These are phyloP conservation scores for Sanghuangporus baumii DNA, from an alignment of 1,284 basidiomycete genomes.

Conservation along the genomic window DNA sequence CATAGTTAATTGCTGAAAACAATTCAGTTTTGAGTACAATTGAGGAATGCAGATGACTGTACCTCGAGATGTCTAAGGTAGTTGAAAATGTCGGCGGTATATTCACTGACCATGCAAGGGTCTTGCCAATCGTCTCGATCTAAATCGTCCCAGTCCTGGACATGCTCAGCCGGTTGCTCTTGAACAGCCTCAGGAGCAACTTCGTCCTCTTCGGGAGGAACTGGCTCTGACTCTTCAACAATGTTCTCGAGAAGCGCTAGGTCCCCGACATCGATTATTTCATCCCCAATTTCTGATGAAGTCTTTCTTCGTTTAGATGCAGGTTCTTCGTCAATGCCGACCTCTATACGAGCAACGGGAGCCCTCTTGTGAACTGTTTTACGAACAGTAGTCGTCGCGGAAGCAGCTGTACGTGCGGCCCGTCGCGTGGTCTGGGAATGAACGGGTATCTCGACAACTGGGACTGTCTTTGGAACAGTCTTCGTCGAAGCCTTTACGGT, in stretches of 20 bases:
- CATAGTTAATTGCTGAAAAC: slow-evolving; percentile 66
- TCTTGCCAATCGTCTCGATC: slow-evolving; percentile 94
- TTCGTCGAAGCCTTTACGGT: not conserved
- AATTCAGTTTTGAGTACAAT: not conserved
- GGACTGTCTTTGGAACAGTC: slow-evolving; percentile 1
- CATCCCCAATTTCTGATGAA: slow-evolving; percentile 61
- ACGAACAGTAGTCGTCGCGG: slow-evolving; percentile 23
- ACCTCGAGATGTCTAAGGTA: slow-evolving; percentile 83
- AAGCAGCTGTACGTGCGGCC: slow-evolving; percentile 23
- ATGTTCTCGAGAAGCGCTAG: slow-evolving; percentile 33
- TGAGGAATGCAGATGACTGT: slow-evolving; percentile 18
- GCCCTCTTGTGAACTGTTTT: slow-evolving; percentile 26
- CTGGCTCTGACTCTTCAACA: slow-evolving; percentile 29
- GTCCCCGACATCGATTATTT: slow-evolving; percentile 47
- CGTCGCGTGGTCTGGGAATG: not conserved
- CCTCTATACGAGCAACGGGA: slow-evolving; percentile 24
- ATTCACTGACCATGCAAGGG: slow-evolving; percentile 95
- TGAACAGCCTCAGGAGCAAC: slow-evolving; percentile 33
- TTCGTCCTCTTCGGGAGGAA: slow-evolving; percentile 25
- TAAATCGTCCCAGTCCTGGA: slow-evolving; percentile 80
- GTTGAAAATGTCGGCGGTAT: slow-evolving; percentile 90
- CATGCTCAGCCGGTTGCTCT: slow-evolving; percentile 34
- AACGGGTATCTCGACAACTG: slow-evolving; percentile 11
- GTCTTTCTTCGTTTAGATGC: slow-evolving; percentile 68
- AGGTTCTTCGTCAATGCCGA: slow-evolving; percentile 33